Percentiles rank a stretch among this genome's conserved stretches.
Evolutionary conservation across 2,329 filamentous ascomycete genomes (phyloP).

Genomic region (Aspergillus neoniger): DNA sequence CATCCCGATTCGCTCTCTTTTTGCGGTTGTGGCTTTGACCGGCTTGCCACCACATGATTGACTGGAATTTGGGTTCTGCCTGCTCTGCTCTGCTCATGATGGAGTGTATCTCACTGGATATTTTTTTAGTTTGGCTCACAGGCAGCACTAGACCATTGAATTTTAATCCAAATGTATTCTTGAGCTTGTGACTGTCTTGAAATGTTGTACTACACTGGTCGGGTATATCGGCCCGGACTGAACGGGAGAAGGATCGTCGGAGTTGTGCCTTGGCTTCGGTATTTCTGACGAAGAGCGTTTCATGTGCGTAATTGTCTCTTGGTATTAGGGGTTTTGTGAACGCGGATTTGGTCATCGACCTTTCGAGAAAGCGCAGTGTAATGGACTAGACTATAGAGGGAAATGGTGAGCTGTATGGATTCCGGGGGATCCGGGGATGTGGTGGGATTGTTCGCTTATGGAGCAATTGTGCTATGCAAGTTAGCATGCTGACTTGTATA

Average conservation of each 20-base stretch:
- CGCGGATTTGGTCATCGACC: too few species aligned
- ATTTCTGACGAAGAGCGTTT: background rate
- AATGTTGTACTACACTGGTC: background rate
- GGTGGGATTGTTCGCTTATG: background rate
- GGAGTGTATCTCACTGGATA: background rate
- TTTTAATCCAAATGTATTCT: background rate
- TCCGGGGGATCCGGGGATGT: background rate
- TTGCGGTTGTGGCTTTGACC: too few species aligned
- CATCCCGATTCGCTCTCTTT: too few species aligned
- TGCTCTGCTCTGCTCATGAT: background rate
- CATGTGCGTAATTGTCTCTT: background rate
- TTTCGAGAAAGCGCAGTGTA: too few species aligned
- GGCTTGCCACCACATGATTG: too few species aligned
- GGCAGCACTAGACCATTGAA: background rate
- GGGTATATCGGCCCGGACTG: background rate
- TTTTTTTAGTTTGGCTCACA: too few species aligned
- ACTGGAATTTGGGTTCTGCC: background rate
- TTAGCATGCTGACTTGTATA: too few species aligned
- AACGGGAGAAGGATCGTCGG: background rate
- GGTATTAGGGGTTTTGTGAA: background rate
- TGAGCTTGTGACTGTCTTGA: background rate
- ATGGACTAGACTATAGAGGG: too few species aligned
- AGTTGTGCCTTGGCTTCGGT: background rate
- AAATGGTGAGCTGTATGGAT: background rate
- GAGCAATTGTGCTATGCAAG: too few species aligned